phyloP scores from a whole-genome alignment of 495 filamentous ascomycete genomes.

The Penicillium verhagenii region DNA sequence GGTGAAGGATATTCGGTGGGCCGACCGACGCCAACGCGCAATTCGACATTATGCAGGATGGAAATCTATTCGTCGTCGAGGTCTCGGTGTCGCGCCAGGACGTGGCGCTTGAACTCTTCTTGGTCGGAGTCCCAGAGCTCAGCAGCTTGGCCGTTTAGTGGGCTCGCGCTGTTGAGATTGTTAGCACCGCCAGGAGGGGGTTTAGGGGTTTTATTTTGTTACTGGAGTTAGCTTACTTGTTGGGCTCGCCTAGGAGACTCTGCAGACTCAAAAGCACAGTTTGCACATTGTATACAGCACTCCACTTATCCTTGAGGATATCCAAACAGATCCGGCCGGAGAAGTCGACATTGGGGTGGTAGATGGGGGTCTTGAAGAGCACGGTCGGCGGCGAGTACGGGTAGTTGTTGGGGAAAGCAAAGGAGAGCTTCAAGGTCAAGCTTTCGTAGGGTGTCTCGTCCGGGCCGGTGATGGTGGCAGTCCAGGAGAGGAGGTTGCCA shows the following conservation, averaged over 20 bases:
- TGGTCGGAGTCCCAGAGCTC: conserved; percentile 93
- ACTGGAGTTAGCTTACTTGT: conserved; percentile 83
- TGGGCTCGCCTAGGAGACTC: conserved; percentile 93
- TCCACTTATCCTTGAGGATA: conserved; percentile 99
- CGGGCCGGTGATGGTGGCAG: conserved; percentile 88
- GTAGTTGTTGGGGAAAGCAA: conserved; percentile 89
- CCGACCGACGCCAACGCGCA: conserved; percentile 21
- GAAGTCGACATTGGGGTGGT: conserved; percentile 93
- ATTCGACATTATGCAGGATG: conserved; percentile 11
- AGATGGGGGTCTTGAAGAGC: conserved; percentile 89
- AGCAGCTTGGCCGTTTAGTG: conserved; percentile 93
- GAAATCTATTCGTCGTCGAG: conserved; percentile 51
- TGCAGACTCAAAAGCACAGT: conserved; percentile 91
- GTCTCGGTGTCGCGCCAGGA: conserved; percentile 63
- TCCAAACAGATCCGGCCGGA: conserved; percentile 92
- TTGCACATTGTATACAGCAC: conserved; percentile 89
- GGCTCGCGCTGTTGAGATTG: conserved; percentile 66
- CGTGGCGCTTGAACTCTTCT: conserved; percentile 77
- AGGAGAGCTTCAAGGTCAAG: conserved; percentile 89
- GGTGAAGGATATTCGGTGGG: neutral
- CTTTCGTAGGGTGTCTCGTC: conserved; percentile 87
- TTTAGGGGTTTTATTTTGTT: neutral
- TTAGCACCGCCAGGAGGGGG: conserved; percentile 12
- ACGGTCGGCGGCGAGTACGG: conserved; percentile 92
- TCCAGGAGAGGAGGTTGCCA: conserved; percentile 89